Evolutionary conservation across 75 land plant genomes (phyloP).

Genomic region (Larix kaempferi): DNA sequence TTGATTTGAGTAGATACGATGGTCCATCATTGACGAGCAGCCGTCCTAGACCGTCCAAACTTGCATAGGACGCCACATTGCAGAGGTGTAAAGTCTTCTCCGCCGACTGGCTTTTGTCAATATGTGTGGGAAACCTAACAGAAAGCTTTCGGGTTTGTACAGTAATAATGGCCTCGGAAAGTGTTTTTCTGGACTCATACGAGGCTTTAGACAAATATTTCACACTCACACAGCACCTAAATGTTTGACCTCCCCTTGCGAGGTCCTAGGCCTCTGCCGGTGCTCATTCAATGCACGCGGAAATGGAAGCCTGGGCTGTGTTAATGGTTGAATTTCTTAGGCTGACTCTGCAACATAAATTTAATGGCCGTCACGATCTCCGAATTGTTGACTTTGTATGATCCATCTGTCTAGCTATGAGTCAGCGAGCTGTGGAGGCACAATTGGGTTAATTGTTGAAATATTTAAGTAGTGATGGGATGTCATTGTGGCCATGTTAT

Average conservation of each 20-base stretch:
- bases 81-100: too few relatives aligned
- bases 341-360: neutral
- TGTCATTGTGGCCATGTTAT: too few relatives aligned
- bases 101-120: neutral
- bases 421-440: neutral
- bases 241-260: neutral
- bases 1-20: constrained; percentile 1
- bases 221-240: neutral
- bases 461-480: neutral
- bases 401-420: neutral
- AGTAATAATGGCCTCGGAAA: neutral
- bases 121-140: neutral
- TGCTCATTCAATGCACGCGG: constrained; percentile 7
- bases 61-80: constrained; percentile 2
- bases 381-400: neutral
- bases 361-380: neutral
- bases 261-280: neutral
- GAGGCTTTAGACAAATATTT: neutral
- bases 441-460: neutral
- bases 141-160: neutral
- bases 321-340: neutral
- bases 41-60: constrained; percentile 10
- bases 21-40: neutral
- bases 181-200: constrained; percentile 7
- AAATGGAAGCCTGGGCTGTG: neutral